Evolutionary conservation across 352 stramenopile species (phyloP).

Genomic region (Phytophthora rubi): DNA sequence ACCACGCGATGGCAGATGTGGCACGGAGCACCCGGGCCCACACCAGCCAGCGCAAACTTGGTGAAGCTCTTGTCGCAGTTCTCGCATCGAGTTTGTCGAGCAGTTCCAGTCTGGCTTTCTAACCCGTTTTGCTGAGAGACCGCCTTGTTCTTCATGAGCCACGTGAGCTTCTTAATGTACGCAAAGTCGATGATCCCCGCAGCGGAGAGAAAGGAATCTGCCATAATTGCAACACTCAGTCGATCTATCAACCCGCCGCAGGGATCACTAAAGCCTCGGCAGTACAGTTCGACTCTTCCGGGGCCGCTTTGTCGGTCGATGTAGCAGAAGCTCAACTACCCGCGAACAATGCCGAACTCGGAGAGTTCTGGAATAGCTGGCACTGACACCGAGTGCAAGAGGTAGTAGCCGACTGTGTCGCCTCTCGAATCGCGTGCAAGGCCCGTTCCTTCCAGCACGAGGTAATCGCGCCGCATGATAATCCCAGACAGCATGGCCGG

Average conservation of each 20-base stretch:
- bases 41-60: not conserved
- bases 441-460: slow-evolving; percentile 56
- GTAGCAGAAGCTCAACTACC: slow-evolving; percentile 55
- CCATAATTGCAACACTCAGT: slow-evolving; percentile 43
- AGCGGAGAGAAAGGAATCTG: slow-evolving; percentile 48
- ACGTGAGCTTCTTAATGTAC: slow-evolving; percentile 67
- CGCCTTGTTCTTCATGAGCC: slow-evolving; percentile 47
- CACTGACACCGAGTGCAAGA: slow-evolving; percentile 62
- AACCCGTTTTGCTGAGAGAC: not conserved
- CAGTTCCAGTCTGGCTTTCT: not conserved
- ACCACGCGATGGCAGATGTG: not conserved
- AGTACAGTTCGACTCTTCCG: slow-evolving; percentile 46
- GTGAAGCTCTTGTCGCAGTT: not conserved
- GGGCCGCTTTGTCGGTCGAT: slow-evolving; percentile 42
- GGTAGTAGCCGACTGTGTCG: slow-evolving; percentile 46
- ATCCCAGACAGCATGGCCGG: slow-evolving; percentile 47
- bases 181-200: slow-evolving; percentile 54
- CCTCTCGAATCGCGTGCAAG: slow-evolving; percentile 44
- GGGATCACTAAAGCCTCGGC: slow-evolving; percentile 57
- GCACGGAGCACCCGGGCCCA: not conserved
- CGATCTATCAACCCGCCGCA: slow-evolving; percentile 50
- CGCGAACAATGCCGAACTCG: slow-evolving; percentile 50
- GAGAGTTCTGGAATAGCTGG: slow-evolving; percentile 41
- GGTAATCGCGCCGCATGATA: slow-evolving; percentile 51
- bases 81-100: not conserved